Conservation (phyloP, 768 basidiomycete genomes). For the Dacryopinax spathularia region DNA sequence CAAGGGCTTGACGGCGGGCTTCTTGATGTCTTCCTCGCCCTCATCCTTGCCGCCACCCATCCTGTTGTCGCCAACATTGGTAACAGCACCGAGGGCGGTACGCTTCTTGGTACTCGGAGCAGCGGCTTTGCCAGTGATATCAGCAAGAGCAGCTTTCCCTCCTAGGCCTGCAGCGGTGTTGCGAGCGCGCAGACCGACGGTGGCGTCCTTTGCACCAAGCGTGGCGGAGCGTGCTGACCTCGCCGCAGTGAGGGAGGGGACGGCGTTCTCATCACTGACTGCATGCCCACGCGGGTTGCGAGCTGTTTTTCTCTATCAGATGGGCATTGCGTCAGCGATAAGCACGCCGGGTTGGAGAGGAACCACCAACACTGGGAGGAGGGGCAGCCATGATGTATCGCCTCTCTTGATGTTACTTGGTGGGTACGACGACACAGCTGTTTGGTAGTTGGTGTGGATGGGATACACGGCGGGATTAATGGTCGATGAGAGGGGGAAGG, state of each 20-base stretch:
- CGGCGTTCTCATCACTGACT: slow-evolving; percentile 1
- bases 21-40: neutral
- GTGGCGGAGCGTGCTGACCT: neutral
- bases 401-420: neutral
- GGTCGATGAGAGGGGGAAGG: neutral
- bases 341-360: no score
- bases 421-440: neutral
- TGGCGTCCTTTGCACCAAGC: neutral
- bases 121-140: neutral
- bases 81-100: neutral
- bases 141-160: neutral
- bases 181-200: neutral
- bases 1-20: neutral
- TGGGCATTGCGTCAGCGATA: neutral
- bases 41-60: neutral
- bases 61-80: neutral
- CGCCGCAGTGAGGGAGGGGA: neutral
- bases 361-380: no score
- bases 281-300: neutral
- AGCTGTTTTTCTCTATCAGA: neutral
- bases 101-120: neutral
- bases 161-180: neutral
- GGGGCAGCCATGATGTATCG: slow-evolving; percentile 1
- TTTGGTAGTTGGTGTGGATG: neutral
- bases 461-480: neutral